Conservation (phyloP, 768 basidiomycete genomes). For the Dentipellis fragilis region DNA sequence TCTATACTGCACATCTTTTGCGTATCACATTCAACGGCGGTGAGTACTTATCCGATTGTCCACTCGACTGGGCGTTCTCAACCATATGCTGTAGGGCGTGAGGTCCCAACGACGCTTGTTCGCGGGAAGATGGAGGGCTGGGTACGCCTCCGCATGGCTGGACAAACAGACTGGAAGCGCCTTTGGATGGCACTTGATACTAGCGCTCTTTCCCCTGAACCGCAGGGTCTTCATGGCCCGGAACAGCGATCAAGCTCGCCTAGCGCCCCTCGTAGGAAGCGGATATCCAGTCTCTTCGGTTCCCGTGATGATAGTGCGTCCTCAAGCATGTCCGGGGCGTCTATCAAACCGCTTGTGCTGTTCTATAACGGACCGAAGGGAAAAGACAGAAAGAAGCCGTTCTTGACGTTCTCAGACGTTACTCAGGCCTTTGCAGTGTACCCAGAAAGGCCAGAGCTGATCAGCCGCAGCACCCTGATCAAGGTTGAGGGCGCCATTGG, state of each 20-base stretch:
- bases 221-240: conserved; percentile 16
- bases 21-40: conserved; percentile 58
- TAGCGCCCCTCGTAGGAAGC: conserved; percentile 27
- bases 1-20: conserved; percentile 92
- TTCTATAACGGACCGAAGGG: conserved; percentile 57
- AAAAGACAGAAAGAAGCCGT: conserved; percentile 63
- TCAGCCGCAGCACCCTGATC: conserved; percentile 80
- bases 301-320: conserved; percentile 32
- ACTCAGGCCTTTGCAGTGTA: conserved; percentile 91
- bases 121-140: conserved; percentile 82
- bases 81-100: conserved; percentile 25
- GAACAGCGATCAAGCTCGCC: conserved; percentile 16
- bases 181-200: conserved; percentile 55
- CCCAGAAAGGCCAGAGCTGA: conserved; percentile 89
- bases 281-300: conserved; percentile 60
- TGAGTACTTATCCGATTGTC: conserved; percentile 11
- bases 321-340: conserved; percentile 14
- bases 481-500: conserved; percentile 84
- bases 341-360: conserved; percentile 33
- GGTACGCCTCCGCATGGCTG: conserved; percentile 85
- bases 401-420: conserved; percentile 60
- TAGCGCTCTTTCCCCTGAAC: conserved; percentile 19
- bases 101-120: conserved; percentile 51
- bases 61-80: background rate
- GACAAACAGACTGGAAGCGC: conserved; percentile 95